These are phyloP conservation scores for Termitomyces sp. DNA, from an alignment of 1,284 basidiomycete genomes.

Conservation along the genomic window DNA sequence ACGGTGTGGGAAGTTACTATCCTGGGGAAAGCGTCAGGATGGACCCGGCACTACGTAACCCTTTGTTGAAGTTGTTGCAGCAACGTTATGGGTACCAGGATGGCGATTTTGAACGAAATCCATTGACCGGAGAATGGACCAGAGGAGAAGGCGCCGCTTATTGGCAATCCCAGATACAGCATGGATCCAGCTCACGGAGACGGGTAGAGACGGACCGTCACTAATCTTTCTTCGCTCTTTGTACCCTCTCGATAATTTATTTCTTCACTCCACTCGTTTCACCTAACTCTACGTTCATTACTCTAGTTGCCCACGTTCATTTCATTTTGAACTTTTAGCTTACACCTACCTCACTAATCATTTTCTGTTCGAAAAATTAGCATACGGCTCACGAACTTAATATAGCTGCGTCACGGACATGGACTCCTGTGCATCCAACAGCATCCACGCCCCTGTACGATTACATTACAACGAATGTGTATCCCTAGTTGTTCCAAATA, in stretches of 20 bases:
- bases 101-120: slow-evolving; percentile 74
- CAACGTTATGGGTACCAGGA: slow-evolving; percentile 73
- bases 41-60: slow-evolving; percentile 78
- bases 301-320: slow-evolving; percentile 9
- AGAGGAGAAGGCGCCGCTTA: slow-evolving; percentile 53
- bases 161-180: slow-evolving; percentile 56
- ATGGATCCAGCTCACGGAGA: slow-evolving; percentile 18
- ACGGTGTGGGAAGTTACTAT: slow-evolving; percentile 72
- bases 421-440: slow-evolving; percentile 13
- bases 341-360: slow-evolving; percentile 4
- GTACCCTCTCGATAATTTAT: background rate
- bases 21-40: slow-evolving; percentile 81
- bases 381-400: background rate
- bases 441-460: slow-evolving; percentile 12
- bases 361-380: slow-evolving; percentile 1
- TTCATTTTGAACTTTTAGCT: background rate
- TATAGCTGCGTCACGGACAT: background rate
- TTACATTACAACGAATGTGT: slow-evolving; percentile 8
- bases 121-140: slow-evolving; percentile 56
- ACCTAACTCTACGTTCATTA: slow-evolving; percentile 7
- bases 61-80: slow-evolving; percentile 65
- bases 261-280: slow-evolving; percentile 1
- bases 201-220: slow-evolving; percentile 28
- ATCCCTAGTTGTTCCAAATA: slow-evolving; percentile 7
- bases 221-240: slow-evolving; percentile 14